Base-by-base conservation (phyloP, 495 filamentous ascomycete genomes). In the Sordaria brevicollis region DNA sequence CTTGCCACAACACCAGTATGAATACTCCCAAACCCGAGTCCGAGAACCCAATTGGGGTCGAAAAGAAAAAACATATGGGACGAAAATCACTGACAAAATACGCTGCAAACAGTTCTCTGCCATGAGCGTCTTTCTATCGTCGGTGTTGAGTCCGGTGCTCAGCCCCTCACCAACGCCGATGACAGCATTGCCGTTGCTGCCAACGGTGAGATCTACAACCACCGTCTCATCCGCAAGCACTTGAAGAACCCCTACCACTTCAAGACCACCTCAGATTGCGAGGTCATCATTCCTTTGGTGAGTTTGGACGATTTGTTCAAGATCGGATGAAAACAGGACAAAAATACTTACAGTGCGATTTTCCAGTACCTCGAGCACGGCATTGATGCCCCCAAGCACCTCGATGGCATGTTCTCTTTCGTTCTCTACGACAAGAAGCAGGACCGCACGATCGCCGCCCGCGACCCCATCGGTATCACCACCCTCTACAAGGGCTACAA, bases 161-260 rank as follows among this genome's bases (percentile, higher is more conserved):
- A 99, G 81, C 95, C 95, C 66, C 87, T 99, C 65, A 89, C 95
- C 81, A 98, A 92, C 85, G 89, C 93, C 67, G 94, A 97, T 77
- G 90, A 88, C 68, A 90, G 87, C 71, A 89, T 99, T 72, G 89
- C 93, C 69, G 87, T 99, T 66, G 95, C 95, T 70, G 95, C 97
- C 89, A 99, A 99, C 82, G 95, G 95, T 81, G 95, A 99, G 81
- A 99, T 99, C 80, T 99, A 99, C 86, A 99, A 99, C 88, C 95
- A 99, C 83, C 89, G 93, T 72, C 87, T 97, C 73, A 83, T 99
- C 73, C 89, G 95, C 72, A 97, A 97, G 82, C 83, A 82, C 71
- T 81, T 97, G 76, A 92, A 92, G 81, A 83, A 81, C 29, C 87
- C 90, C 31, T 94, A 96, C 80, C 88, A 91, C 81, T 99, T 97